Evolutionary conservation across 495 filamentous ascomycete genomes (phyloP), one percentile per base, ranked within the genome.

Genomic region (Aspergillus nidulans): DNA sequence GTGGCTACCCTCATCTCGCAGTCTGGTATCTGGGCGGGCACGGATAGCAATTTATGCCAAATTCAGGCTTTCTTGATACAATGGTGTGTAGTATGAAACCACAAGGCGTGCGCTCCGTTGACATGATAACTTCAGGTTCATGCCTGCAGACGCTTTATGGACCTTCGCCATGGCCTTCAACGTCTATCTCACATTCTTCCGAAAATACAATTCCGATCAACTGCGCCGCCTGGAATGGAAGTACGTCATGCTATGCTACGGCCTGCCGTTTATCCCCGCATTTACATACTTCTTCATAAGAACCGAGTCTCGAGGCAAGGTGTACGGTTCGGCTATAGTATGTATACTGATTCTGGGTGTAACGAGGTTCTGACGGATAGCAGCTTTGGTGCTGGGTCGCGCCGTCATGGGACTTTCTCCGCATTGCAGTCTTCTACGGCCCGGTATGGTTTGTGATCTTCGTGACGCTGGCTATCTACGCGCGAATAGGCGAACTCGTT

Each of bases 151-250:
- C 72, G 86, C 89, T 3, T 74, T 85, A 39, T 91, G 87, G 88
- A 86, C 86, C 1, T 75, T 92, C 42, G 86, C 86, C 45, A 96
- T 96, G 91, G 89, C 90, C 2, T 76, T 87, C 54, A 96, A 95
- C 62, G 90, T 96, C 56, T 90, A 89, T 63, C 72, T 95, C 18
- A 92, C 89, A 15, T 91, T 96, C 60, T 94, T 92, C 68, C 79
- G 78, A 59, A 85, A 85, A 56, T 92, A 85, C 63, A 81, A 85
- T 46, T 83, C 86, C 0, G 70, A 80, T 2, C 78, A 83, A 51
- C 78, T 96, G 45, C 82, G 84, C 2, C 74, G 64, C 15, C 76
- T 92, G 57, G 91, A 96, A 63, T 80, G 83, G 58, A 83, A 78
- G 50, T 95, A 96, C 57, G 62, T 90, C 1, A 15, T 86, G 7